Evolutionary conservation across 2,329 filamentous ascomycete species (phyloP).

Genomic region (Neopestalotiopsis clavispora): DNA sequence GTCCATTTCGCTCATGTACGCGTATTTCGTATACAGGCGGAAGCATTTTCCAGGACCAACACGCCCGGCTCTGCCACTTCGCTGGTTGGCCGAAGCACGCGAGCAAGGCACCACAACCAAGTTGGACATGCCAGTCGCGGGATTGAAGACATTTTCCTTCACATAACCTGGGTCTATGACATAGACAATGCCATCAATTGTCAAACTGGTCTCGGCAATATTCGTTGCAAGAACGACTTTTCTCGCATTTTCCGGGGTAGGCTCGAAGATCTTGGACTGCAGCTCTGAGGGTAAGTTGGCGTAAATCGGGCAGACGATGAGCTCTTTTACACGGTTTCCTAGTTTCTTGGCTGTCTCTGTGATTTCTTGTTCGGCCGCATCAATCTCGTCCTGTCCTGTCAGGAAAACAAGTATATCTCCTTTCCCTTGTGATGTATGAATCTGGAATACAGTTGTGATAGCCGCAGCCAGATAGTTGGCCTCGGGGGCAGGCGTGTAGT

Average conservation of each 20-base stretch:
- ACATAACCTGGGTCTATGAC: conserved; percentile 96
- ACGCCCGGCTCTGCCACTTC: conserved; percentile 90
- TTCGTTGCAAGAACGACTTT: conserved; percentile 97
- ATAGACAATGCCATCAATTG: conserved; percentile 94
- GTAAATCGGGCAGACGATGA: conserved; percentile 93
- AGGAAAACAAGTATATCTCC: conserved; percentile 95
- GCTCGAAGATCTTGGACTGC: conserved; percentile 93
- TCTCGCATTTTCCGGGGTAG: conserved; percentile 80
- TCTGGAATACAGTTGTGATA: conserved; percentile 93
- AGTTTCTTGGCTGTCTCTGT: conserved; percentile 87
- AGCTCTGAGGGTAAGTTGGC: conserved; percentile 89
- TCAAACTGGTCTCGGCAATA: conserved; percentile 94
- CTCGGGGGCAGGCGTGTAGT: conserved; percentile 88
- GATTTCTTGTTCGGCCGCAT: conserved; percentile 82
- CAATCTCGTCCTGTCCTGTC: conserved; percentile 96
- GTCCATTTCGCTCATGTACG: conserved; percentile 93
- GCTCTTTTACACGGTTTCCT: conserved; percentile 80
- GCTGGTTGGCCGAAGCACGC: conserved; percentile 88
- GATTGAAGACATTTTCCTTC: conserved; percentile 94
- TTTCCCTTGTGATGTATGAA: conserved; percentile 82
- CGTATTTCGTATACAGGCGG: conserved; percentile 89
- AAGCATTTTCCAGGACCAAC: conserved; percentile 94
- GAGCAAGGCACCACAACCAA: conserved; percentile 91
- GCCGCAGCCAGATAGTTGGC: conserved; percentile 92
- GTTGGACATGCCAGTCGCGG: conserved; percentile 89